A percentile compares a stretch with the other conserved stretches of the same genome.
Conservation (phyloP, 805 yeast genomes). For the Hanseniaspora lachancei region DNA sequence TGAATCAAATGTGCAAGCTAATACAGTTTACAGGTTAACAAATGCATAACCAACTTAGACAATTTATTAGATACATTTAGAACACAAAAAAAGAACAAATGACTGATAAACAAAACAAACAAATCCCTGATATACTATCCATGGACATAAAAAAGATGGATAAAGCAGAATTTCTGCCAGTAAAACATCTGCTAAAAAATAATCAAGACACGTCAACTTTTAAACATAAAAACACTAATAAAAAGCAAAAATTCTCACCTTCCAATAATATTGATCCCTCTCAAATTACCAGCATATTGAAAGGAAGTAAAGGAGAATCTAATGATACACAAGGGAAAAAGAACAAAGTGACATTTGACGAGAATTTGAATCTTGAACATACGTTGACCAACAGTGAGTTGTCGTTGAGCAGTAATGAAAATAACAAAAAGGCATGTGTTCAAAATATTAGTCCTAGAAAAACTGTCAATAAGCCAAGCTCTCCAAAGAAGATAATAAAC, state of each 20-base stretch:
- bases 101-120: neutral
- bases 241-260: constrained; percentile 1
- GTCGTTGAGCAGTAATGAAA: neutral
- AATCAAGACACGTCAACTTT: neutral
- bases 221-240: neutral
- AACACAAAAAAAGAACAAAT: too few relatives aligned
- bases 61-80: too few relatives aligned
- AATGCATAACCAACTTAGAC: too few relatives aligned
- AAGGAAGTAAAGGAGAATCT: neutral
- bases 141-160: neutral
- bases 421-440: neutral
- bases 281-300: constrained; percentile 1
- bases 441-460: neutral
- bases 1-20: too few relatives aligned
- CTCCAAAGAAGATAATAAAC: neutral
- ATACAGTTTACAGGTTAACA: too few relatives aligned
- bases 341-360: constrained; percentile 2
- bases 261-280: neutral
- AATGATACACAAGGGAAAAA: neutral
- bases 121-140: neutral
- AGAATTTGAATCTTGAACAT: constrained; percentile 8
- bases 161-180: neutral
- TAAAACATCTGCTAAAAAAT: neutral
- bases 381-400: neutral
- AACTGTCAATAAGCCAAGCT: neutral